phyloP scores from a whole-genome alignment of 1,284 basidiomycete genomes.

The Irpex sp. region DNA sequence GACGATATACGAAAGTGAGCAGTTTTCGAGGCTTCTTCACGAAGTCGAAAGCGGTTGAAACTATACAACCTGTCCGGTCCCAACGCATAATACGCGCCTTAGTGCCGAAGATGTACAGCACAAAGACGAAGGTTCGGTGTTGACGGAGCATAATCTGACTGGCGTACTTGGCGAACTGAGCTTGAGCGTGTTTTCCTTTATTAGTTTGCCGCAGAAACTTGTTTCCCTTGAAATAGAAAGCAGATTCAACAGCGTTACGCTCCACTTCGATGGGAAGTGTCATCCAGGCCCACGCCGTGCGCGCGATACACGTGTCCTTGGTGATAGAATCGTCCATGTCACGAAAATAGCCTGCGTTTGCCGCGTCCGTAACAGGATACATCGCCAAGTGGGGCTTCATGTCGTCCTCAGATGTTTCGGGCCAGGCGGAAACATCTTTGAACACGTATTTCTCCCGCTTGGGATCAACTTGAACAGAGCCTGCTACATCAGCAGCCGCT shows the following conservation, averaged over 20 bases:
- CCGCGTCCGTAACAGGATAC: background rate
- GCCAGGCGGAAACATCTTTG: background rate
- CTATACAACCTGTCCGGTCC: constrained; percentile 15
- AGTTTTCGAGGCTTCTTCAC: background rate
- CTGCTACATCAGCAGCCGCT: too few species aligned
- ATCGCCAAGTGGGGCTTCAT: background rate
- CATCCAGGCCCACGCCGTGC: constrained; percentile 5
- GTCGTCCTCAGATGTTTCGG: background rate
- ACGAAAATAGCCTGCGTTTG: background rate
- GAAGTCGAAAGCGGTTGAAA: constrained; percentile 13
- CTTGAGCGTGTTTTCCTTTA: background rate
- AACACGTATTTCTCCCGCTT: background rate
- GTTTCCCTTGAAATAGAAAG: background rate
- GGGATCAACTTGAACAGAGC: too few species aligned
- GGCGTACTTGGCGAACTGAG: constrained; percentile 9
- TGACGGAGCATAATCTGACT: constrained; percentile 11
- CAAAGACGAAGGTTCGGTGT: constrained; percentile 14
- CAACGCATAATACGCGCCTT: constrained; percentile 11
- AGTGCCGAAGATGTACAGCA: constrained; percentile 12
- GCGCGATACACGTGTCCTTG: background rate
- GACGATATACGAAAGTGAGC: constrained; percentile 19
- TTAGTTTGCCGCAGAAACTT: background rate
- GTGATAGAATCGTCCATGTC: background rate
- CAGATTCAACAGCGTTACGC: background rate
- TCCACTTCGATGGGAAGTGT: background rate